Evolutionary conservation across 2,329 filamentous ascomycete species (phyloP).

Genomic region (Fusarium falciforme): DNA sequence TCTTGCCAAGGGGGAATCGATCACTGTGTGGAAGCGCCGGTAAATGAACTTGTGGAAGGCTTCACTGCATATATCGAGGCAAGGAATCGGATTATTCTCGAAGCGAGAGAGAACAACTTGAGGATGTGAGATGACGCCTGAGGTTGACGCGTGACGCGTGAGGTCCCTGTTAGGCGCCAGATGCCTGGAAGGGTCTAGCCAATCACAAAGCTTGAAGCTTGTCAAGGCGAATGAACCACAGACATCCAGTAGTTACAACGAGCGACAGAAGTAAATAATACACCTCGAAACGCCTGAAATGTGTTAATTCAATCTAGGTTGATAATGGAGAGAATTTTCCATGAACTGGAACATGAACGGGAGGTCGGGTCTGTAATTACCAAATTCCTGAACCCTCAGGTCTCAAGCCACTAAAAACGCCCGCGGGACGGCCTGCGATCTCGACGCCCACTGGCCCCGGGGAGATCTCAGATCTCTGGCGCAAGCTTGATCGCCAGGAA

Average conservation of each 20-base stretch:
- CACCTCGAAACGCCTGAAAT: not conserved
- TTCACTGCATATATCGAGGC: conserved; percentile 21
- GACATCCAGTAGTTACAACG: not conserved
- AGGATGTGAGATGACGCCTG: conserved; percentile 23
- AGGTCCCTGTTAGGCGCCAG: conserved; percentile 5
- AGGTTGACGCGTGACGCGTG: conserved; percentile 30
- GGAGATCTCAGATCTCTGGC: conserved; percentile 37
- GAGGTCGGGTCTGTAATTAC: not conserved
- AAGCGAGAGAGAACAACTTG: conserved; percentile 27
- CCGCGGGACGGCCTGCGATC: not conserved
- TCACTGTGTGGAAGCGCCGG: conserved; percentile 1
- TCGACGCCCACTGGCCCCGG: conserved; percentile 4
- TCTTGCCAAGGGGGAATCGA: not conserved
- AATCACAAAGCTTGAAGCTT: conserved; percentile 22
- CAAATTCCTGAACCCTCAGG: not conserved
- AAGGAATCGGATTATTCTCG: conserved; percentile 23
- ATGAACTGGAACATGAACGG: not conserved
- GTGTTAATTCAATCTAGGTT: not conserved
- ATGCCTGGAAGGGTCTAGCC: conserved; percentile 18
- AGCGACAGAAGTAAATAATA: not conserved
- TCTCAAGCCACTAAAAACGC: not conserved
- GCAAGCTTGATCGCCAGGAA: conserved; percentile 44
- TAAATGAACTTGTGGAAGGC: conserved; percentile 21
- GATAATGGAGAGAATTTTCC: not conserved
- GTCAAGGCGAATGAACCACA: not conserved